These are phyloP conservation scores for Coemansia sp. DNA, from an alignment of 192 early-diverging fungal genomes.

Conservation along the genomic window DNA sequence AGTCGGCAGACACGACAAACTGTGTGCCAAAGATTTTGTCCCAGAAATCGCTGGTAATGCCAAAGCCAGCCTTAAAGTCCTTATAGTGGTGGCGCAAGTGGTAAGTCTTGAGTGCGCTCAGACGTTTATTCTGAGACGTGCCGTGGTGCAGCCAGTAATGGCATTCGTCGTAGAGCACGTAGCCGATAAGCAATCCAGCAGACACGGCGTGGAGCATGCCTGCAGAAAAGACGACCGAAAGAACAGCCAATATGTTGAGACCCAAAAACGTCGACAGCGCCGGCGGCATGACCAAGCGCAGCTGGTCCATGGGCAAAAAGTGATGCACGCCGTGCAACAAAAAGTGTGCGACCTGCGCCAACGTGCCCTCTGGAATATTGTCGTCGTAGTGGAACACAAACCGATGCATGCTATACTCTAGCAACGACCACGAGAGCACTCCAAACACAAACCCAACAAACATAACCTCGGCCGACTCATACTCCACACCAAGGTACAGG, in stretches of 20 bases:
- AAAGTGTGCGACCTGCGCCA: slow-evolving; percentile 82
- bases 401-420: slow-evolving; percentile 92
- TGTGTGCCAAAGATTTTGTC: slow-evolving; percentile 79
- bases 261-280: slow-evolving; percentile 66
- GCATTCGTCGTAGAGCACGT: slow-evolving; percentile 89
- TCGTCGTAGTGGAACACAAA: slow-evolving; percentile 95
- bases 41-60: slow-evolving; percentile 92
- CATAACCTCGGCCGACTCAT: slow-evolving; percentile 37
- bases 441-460: slow-evolving; percentile 67
- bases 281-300: slow-evolving; percentile 97
- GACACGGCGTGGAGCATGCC: slow-evolving; percentile 70
- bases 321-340: slow-evolving; percentile 95
- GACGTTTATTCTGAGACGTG: slow-evolving; percentile 68
- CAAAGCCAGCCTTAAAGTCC: slow-evolving; percentile 83
- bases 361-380: slow-evolving; percentile 80
- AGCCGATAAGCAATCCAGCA: slow-evolving; percentile 79
- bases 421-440: slow-evolving; percentile 79
- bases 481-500: slow-evolving; percentile 36
- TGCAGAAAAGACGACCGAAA: slow-evolving; percentile 65
- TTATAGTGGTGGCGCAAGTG: slow-evolving; percentile 97
- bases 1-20: slow-evolving; percentile 30
- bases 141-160: slow-evolving; percentile 98
- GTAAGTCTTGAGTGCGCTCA: slow-evolving; percentile 90
- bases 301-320: slow-evolving; percentile 93
- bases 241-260: slow-evolving; percentile 65